These are phyloP conservation scores for Phycomyces nitens DNA, from an alignment of 192 early-diverging fungal genomes.

Conservation along the genomic window DNA sequence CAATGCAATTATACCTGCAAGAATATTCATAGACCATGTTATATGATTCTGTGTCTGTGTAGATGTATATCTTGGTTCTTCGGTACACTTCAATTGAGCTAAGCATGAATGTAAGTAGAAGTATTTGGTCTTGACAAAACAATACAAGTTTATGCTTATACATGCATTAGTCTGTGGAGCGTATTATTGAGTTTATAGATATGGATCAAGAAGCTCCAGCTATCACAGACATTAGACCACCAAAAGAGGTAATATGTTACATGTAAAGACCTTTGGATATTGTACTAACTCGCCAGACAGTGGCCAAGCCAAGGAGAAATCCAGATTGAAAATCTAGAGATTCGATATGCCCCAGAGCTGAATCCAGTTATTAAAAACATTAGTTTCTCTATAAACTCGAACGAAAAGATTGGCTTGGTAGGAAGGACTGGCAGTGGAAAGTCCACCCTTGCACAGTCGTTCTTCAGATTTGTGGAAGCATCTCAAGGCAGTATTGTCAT, in stretches of 20 bases:
- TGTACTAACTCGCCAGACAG: conserved; percentile 33
- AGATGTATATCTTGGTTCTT: conserved; percentile 59
- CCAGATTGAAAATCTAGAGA: conserved; percentile 62
- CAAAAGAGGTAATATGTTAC: conserved; percentile 40
- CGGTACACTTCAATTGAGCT: conserved; percentile 74
- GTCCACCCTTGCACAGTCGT: conserved; percentile 71
- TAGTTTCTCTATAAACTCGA: conserved; percentile 57
- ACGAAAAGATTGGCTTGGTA: conserved; percentile 89
- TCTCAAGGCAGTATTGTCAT: conserved; percentile 65
- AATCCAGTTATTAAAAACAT: conserved; percentile 75
- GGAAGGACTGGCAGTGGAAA: conserved; percentile 90
- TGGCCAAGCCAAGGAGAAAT: conserved; percentile 80
- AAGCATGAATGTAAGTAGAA: conserved; percentile 54
- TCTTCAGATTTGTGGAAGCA: conserved; percentile 78
- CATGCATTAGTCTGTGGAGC: conserved; percentile 59
- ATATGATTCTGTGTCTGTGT: background rate
- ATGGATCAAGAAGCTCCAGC: conserved; percentile 78
- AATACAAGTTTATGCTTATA: no score
- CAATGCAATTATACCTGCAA: conserved; percentile 58
- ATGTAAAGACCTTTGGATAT: background rate
- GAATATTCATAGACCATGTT: background rate
- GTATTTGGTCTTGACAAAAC: no score
- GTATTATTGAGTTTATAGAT: conserved; percentile 75
- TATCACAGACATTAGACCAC: conserved; percentile 48
- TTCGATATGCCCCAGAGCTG: conserved; percentile 71